phyloP scores from a whole-genome alignment of 106 monocot species.

The Dactylorhiza incarnata region DNA sequence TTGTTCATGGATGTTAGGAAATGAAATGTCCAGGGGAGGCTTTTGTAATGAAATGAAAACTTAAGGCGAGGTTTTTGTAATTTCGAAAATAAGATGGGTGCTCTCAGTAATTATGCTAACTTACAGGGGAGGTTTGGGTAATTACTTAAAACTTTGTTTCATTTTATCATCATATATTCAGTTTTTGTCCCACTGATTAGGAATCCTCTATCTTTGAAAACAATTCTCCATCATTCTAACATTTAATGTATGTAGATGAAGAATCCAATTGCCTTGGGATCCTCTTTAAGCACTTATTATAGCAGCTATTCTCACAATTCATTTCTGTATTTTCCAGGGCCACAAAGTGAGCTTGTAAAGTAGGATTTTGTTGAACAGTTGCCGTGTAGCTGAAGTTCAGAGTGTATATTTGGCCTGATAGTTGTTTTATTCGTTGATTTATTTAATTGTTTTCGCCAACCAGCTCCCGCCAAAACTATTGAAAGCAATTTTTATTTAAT shows the following conservation, averaged over 20 bases:
- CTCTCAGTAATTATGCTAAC: no score
- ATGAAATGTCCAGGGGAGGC: no score
- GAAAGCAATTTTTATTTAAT: neutral
- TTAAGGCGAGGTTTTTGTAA: no score
- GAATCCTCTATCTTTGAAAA: neutral
- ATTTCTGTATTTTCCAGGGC: neutral
- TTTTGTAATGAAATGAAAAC: no score
- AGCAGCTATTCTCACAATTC: neutral
- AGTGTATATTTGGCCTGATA: neutral
- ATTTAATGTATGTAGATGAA: no score
- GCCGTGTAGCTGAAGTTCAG: neutral
- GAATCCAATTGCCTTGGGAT: no score
- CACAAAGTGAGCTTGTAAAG: neutral
- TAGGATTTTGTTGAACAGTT: neutral
- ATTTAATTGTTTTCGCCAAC: neutral
- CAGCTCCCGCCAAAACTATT: neutral
- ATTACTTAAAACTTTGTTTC: neutral
- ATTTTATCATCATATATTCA: neutral
- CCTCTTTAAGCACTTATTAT: neutral
- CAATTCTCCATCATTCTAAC: no score
- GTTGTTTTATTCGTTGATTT: slow-evolving; percentile 6
- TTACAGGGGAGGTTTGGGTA: no score
- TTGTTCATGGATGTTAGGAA: no score
- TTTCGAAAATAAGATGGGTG: no score
- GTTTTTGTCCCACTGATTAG: neutral